phyloP scores from a whole-genome alignment of 2,329 filamentous ascomycete genomes.

The Fusarium sp. region DNA sequence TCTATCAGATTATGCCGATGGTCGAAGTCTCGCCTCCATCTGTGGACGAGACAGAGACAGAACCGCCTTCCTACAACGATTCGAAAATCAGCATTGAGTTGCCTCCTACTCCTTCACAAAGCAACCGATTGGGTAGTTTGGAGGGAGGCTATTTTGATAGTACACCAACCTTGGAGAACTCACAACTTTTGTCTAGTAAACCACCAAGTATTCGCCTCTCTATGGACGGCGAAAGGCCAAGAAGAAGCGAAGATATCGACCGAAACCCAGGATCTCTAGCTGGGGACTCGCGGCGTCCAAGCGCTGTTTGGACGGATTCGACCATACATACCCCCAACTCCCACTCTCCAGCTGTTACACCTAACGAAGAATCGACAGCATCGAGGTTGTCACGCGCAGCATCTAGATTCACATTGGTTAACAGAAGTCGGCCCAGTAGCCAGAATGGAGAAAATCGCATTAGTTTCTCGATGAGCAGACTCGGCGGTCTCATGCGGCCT shows the following conservation, averaged over 20 bases:
- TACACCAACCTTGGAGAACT: conserved; percentile 31
- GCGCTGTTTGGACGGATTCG: conserved; percentile 59
- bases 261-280: conserved; percentile 46
- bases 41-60: conserved; percentile 55
- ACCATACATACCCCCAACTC: conserved; percentile 48
- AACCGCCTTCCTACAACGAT: conserved; percentile 68
- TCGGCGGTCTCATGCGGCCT: conserved; percentile 59
- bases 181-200: conserved; percentile 43
- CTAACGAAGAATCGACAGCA: conserved; percentile 62
- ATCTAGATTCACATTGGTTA: conserved; percentile 59
- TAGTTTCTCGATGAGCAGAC: conserved; percentile 64
- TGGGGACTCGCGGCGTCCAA: conserved; percentile 57
- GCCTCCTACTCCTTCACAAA: conserved; percentile 36
- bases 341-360: conserved; percentile 51
- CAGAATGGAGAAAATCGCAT: conserved; percentile 66
- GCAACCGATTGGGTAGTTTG: conserved; percentile 27
- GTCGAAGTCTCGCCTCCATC: conserved; percentile 68
- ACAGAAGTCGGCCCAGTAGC: conserved; percentile 64
- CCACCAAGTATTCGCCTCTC: conserved; percentile 64
- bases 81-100: conserved; percentile 54
- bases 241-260: conserved; percentile 58
- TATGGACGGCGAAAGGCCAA: conserved; percentile 59
- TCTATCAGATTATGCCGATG: conserved; percentile 93
- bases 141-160: conserved; percentile 43
- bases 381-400: conserved; percentile 66